phyloP scores from a whole-genome alignment of 2,329 filamentous ascomycete genomes.

The Hortaea werneckii region DNA sequence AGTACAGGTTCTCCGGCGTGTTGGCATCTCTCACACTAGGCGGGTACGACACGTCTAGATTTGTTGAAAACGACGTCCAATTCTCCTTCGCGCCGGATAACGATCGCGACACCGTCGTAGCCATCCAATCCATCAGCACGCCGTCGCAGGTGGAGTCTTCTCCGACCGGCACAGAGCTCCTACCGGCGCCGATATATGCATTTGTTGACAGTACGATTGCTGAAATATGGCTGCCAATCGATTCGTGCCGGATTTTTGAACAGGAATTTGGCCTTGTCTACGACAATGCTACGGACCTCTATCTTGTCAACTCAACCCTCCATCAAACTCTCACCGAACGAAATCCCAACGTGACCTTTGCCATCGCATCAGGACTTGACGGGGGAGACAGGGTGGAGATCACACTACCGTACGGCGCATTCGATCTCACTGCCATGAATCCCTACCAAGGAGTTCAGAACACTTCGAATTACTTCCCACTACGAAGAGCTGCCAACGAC shows the following conservation, averaged over 20 bases:
- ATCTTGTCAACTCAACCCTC: conserved; percentile 49
- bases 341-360: conserved; percentile 36
- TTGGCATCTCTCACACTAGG: conserved; percentile 51
- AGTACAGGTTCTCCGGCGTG: conserved; percentile 43
- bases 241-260: conserved; percentile 56
- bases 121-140: conserved; percentile 34
- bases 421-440: conserved; percentile 35
- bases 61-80: conserved; percentile 48
- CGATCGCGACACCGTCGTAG: conserved; percentile 51
- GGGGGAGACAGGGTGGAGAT: conserved; percentile 33
- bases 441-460: conserved; percentile 49
- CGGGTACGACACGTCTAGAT: conserved; percentile 56
- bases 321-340: conserved; percentile 41
- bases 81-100: conserved; percentile 49
- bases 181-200: conserved; percentile 32
- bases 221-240: conserved; percentile 38
- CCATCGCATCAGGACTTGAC: conserved; percentile 27
- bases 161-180: conserved; percentile 26
- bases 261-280: conserved; percentile 53
- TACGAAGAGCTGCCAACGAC: conserved; percentile 46
- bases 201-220: conserved; percentile 41
- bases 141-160: conserved; percentile 17
- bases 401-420: conserved; percentile 39
- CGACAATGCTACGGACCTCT: conserved; percentile 53
- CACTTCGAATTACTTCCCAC: conserved; percentile 56